A percentile compares a stretch with the other conserved stretches of the same genome.
phyloP scores from a whole-genome alignment of 2,329 filamentous ascomycete species.

The Scolecobasidium constrictum region DNA sequence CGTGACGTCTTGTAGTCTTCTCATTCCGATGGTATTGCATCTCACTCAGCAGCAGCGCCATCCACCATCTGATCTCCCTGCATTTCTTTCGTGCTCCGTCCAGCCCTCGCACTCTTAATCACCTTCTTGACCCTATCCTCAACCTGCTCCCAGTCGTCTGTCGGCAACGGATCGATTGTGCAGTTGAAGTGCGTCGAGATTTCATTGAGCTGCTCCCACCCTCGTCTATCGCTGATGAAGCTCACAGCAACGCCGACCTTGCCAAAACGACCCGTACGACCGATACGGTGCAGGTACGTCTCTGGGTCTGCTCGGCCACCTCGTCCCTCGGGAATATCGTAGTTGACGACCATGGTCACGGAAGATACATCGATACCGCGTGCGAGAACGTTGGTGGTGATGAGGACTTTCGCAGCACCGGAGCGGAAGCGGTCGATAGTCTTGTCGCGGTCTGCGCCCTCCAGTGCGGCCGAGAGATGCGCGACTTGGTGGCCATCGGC shows the following conservation, averaged over 20 bases:
- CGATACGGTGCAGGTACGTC: constrained; percentile 96
- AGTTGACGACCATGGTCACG: constrained; percentile 98
- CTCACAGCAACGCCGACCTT: constrained; percentile 93
- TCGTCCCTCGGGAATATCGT: constrained; percentile 46
- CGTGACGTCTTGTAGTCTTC: no score
- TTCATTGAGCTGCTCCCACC: constrained; percentile 66
- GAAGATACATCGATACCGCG: constrained; percentile 88
- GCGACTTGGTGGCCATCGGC: constrained; percentile 86
- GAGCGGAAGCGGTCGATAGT: constrained; percentile 79
- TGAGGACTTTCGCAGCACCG: constrained; percentile 86
- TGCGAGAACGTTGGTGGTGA: constrained; percentile 92
- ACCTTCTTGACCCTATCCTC: constrained; percentile 69
- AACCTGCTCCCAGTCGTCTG: constrained; percentile 81
- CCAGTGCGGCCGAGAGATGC: constrained; percentile 77
- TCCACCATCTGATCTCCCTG: constrained; percentile 6
- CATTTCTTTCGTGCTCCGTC: constrained; percentile 30
- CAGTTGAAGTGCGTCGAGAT: constrained; percentile 76
- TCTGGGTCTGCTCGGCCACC: constrained; percentile 73
- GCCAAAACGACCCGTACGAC: constrained; percentile 91
- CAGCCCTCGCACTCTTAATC: constrained; percentile 29
- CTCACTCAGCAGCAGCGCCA: constrained; percentile 1
- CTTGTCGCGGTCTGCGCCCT: constrained; percentile 70
- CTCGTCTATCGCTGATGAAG: constrained; percentile 79
- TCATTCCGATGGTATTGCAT: no score
- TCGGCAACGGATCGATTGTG: constrained; percentile 69